Base-by-base conservation (phyloP, 1,284 basidiomycete genomes). In the Ustilago curta region DNA sequence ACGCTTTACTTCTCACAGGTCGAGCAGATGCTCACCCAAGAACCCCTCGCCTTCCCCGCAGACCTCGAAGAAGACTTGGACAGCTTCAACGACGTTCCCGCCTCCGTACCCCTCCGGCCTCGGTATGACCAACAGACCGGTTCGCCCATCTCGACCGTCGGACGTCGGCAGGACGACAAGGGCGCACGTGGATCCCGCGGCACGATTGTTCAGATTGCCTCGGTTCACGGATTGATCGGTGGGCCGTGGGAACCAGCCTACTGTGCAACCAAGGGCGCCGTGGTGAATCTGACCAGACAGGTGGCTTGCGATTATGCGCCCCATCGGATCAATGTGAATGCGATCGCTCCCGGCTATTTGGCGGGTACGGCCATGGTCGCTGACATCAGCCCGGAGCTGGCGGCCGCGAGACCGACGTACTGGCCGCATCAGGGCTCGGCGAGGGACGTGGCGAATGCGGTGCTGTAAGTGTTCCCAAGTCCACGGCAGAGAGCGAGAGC, bases 281-380 rank as follows among this genome's bases (percentile, higher is more conserved):
- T 77, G 8, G 53, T 77, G 29, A 77, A 77, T 40, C 32, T 77
- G 6, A 77, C 69, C 1, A 44, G 74, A 1, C 70, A 76, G 37
- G 62, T 77, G 2, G 74, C 74, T 3, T 67, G 70, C 45, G 74
- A 77, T 42, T 77, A 77, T 14, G 74, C 74, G 8, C 58, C 64
- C 16, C 51, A 73, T 12, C 49, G 74, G 21, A 73, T 77, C 61
- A 73, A 77, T 32, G 61, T 72, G 59, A 77, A 77, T 37, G 70
- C 70, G n/a, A 70, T 77, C 57, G 57, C 60, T 8, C 71, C 71
- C 0, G 75, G 71, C 4, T 77, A 77, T 23, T 19, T 75, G 18
- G 62, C 58, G 0, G 68, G 69, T 12, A 73, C 75, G 3, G 75
- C 75, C 0, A 74, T 77, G 75, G 73, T 73, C 0, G 56, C 67